Conservation (phyloP, 495 filamentous ascomycete genomes). For the Penicillium antarcticum region DNA sequence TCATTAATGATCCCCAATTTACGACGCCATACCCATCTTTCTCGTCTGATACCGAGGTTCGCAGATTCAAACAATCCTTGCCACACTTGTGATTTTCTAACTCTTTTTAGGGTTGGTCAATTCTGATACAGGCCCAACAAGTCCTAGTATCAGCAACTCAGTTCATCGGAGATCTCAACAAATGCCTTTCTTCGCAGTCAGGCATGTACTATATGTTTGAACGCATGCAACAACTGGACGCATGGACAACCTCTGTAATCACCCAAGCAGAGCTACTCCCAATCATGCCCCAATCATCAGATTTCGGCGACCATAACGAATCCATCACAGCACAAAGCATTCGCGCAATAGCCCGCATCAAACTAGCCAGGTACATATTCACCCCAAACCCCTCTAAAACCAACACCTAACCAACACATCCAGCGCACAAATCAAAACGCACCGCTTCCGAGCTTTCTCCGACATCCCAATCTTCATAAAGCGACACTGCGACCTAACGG, state of each 20-base stretch:
- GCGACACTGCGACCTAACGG: constrained; percentile 55
- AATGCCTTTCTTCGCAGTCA: constrained; percentile 32
- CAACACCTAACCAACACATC: constrained; percentile 1
- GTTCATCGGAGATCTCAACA: constrained; percentile 53
- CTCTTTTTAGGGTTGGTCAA: constrained; percentile 45
- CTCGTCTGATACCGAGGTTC: constrained; percentile 49
- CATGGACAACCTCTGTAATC: constrained; percentile 46
- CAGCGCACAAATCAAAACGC: constrained; percentile 59
- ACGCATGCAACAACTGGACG: constrained; percentile 54
- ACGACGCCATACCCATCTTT: constrained; percentile 53
- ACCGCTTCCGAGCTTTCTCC: constrained; percentile 58
- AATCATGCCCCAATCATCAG: constrained; percentile 31
- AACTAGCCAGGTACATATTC: constrained; percentile 49
- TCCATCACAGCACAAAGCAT: constrained; percentile 47
- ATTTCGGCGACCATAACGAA: constrained; percentile 43
- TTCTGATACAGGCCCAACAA: constrained; percentile 56
- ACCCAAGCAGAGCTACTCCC: constrained; percentile 43
- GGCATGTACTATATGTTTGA: constrained; percentile 47
- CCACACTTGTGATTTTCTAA: constrained; percentile 4
- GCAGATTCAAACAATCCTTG: background rate
- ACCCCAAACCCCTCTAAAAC: background rate
- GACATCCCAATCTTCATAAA: constrained; percentile 59
- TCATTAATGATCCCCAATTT: constrained; percentile 55
- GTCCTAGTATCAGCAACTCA: constrained; percentile 53
- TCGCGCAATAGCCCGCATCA: constrained; percentile 54